Conservation (phyloP, 306 rosid genomes). For the Luffa acutangula region DNA sequence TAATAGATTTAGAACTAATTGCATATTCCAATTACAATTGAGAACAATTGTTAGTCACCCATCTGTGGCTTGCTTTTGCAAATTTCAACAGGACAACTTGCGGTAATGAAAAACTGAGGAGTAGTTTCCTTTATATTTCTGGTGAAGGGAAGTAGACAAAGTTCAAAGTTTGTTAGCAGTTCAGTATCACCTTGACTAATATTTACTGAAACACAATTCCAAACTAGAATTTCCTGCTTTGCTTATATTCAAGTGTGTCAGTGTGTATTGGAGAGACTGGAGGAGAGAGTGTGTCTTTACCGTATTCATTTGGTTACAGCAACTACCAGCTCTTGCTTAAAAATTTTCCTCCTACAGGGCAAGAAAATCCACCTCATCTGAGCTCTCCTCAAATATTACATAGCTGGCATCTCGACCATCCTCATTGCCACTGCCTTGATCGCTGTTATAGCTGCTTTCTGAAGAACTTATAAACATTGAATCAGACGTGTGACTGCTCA, state of each 20-base stretch:
- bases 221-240: not conserved
- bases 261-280: not conserved
- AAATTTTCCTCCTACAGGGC: slow-evolving; percentile 24
- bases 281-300: slow-evolving; percentile 23
- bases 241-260: not conserved
- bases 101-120: not conserved
- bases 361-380: slow-evolving; percentile 74
- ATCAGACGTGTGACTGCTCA: slow-evolving; percentile 63
- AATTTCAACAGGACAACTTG: not conserved
- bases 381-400: slow-evolving; percentile 65
- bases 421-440: slow-evolving; percentile 94
- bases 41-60: not conserved
- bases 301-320: slow-evolving; percentile 26
- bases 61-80: not conserved
- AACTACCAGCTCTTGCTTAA: slow-evolving; percentile 22
- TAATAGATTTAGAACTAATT: not conserved
- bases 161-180: not conserved
- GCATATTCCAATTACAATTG: not conserved
- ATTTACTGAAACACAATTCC: not conserved
- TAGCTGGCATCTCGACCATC: slow-evolving; percentile 57
- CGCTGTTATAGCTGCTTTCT: slow-evolving; percentile 86
- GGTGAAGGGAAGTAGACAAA: not conserved
- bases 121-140: not conserved
- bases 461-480: slow-evolving; percentile 70
- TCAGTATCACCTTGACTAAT: not conserved